These are phyloP conservation scores for Paraurostyla sp. DNA, from an alignment of 73 alveolate genomes.

Conservation along the genomic window DNA sequence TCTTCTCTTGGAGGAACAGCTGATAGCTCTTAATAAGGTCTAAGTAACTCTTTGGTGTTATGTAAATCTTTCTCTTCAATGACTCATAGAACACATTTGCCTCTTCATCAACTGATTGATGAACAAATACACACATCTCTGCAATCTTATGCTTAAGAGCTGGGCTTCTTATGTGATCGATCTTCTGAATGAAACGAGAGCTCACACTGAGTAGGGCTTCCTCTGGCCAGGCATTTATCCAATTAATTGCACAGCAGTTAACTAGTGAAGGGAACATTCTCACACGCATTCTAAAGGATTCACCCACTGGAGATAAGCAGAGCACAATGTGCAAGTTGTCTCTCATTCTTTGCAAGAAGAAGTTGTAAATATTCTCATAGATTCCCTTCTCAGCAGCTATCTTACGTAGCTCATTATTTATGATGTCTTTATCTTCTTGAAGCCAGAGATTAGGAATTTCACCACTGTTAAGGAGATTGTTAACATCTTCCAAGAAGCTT, in stretches of 20 bases:
- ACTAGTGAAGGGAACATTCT: constrained; percentile 93
- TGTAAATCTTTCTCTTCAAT: constrained; percentile 90
- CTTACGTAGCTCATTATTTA: constrained; percentile 78
- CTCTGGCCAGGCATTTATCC: constrained; percentile 99
- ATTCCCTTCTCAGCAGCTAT: constrained; percentile 85
- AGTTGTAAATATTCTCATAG: constrained; percentile 86
- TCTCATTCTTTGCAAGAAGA: constrained; percentile 87
- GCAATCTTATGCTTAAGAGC: constrained; percentile 76
- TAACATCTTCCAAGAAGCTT: constrained; percentile 89
- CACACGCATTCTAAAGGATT: constrained; percentile 83
- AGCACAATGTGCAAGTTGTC: constrained; percentile 87
- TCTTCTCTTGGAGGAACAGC: constrained; percentile 83
- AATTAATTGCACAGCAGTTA: constrained; percentile 82
- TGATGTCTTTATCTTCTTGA: constrained; percentile 87
- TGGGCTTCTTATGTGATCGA: constrained; percentile 82
- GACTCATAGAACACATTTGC: constrained; percentile 88
- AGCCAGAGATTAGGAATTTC: constrained; percentile 93
- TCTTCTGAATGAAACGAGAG: constrained; percentile 79
- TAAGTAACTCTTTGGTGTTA: constrained; percentile 95
- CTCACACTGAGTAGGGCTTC: constrained; percentile 97
- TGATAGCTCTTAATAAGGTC: constrained; percentile 94
- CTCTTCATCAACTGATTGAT: constrained; percentile 81
- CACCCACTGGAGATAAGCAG: constrained; percentile 92
- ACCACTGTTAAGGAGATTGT: constrained; percentile 87
- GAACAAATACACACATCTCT: constrained; percentile 83